A percentile compares a stretch with the other conserved stretches of the same genome.
phyloP scores from a whole-genome alignment of 1,284 basidiomycete species.

The Rhodotorula sp. region DNA sequence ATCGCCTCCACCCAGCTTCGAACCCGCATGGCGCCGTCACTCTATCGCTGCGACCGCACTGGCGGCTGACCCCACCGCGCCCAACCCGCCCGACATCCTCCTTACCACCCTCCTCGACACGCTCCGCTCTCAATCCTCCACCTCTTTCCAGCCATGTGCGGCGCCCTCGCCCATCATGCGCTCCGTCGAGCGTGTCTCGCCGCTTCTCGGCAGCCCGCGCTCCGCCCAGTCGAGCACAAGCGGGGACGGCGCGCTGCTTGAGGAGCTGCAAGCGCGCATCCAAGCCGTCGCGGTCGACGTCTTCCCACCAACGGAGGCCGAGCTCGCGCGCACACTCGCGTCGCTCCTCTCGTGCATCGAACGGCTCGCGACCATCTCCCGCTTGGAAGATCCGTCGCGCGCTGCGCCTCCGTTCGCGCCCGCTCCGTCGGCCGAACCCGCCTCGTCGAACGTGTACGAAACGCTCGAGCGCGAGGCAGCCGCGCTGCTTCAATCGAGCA shows the following conservation, averaged over 20 bases:
- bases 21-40: neutral
- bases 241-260: neutral
- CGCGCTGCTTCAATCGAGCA: constrained; percentile 60
- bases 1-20: neutral
- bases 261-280: constrained; percentile 9
- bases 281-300: neutral
- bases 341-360: constrained; percentile 67
- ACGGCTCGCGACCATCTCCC: constrained; percentile 57
- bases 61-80: neutral
- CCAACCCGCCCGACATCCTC: constrained; percentile 12
- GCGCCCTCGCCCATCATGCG: constrained; percentile 5
- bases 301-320: constrained; percentile 59
- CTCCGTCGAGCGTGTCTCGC: constrained; percentile 14
- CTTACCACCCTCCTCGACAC: constrained; percentile 3
- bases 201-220: neutral
- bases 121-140: constrained; percentile 6
- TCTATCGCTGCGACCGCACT: neutral
- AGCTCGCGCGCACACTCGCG: constrained; percentile 65
- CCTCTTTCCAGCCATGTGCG: neutral
- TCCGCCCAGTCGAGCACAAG: neutral
- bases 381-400: neutral
- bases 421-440: neutral
- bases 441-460: constrained; percentile 58
- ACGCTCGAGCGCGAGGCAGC: constrained; percentile 67
- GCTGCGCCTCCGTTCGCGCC: neutral